phyloP scores from a whole-genome alignment of 352 stramenopile species.

The Phytophthora citrophthora region DNA sequence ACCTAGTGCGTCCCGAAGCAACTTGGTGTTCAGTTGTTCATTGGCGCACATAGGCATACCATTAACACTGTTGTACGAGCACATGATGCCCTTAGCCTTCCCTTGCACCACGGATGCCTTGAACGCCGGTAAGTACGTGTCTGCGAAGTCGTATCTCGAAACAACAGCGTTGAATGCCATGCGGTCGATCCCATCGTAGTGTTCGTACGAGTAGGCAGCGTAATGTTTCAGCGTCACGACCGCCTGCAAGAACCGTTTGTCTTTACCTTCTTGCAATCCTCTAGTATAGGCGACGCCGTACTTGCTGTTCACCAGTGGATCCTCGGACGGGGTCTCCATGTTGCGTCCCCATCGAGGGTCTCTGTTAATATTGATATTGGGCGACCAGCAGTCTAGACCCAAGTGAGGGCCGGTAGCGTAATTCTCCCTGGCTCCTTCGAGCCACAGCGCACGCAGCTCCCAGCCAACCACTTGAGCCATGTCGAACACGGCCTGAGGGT shows the following conservation, averaged over 20 bases:
- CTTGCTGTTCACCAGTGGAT: constrained; percentile 91
- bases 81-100: constrained; percentile 93
- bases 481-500: constrained; percentile 71
- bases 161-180: constrained; percentile 92
- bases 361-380: constrained; percentile 96
- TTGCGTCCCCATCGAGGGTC: constrained; percentile 95
- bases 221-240: constrained; percentile 96
- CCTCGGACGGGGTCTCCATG: constrained; percentile 94
- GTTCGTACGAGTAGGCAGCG: constrained; percentile 90
- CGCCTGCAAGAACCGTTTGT: constrained; percentile 73
- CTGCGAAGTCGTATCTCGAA: constrained; percentile 89
- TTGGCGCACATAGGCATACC: constrained; percentile 94
- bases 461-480: constrained; percentile 91
- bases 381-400: constrained; percentile 93
- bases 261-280: constrained; percentile 85
- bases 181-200: constrained; percentile 73
- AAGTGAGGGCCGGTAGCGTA: constrained; percentile 65
- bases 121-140: constrained; percentile 93
- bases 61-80: constrained; percentile 97
- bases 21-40: constrained; percentile 63
- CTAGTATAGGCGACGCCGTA: constrained; percentile 92
- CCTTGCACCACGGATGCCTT: constrained; percentile 81
- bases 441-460: constrained; percentile 81
- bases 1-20: constrained; percentile 77
- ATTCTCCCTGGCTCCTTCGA: constrained; percentile 79